Base-by-base conservation (phyloP, 768 basidiomycete genomes). In the Suillus placidus region DNA sequence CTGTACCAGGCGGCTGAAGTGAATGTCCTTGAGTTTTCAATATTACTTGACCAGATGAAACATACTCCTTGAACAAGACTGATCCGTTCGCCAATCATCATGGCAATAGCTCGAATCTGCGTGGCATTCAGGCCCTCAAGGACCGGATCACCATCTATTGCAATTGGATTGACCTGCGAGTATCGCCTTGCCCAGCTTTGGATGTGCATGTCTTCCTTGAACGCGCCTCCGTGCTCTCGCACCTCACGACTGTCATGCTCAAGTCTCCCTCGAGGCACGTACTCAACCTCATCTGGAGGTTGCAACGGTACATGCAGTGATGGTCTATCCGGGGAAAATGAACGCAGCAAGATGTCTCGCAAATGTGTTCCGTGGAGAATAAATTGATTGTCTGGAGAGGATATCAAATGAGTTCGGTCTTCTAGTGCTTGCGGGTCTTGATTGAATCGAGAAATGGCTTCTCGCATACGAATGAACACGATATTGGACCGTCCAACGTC, bases 31-130 rank as follows among this genome's bases (percentile, higher is more conserved):
- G 20, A n/a, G 40, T 42, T 26, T 61, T 66, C 23, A 65, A 42
- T 34, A 1, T 12, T 16, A 58, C 49, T 34, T n/a, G 38, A 43
- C 16, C 4, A 38, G 3, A 35, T 51, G 10, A 3, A 4, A 80
- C 90, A 70, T 74, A 95, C 94, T 38, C 95, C 95, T 78, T 97
- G 95, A 23, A 97, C 86, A 34, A 97, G 80, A 72, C 91, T 91
- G 35, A 94, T 77, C 51, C 87, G 80, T 70, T 94, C 84, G 7
- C 90, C 88, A 55, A 97, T 82, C 93, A 97, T 95, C 78, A 88
- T 83, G 6, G 95, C 95, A 67, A 95, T 86, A 0, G 95, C 95
- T 64, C 86, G 81, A 60, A 85, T 83, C 74, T 97, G 95, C n/a
- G 89, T 91, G 6, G 74, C 68, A 73, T 97, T 97, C 69, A 97